Conservation (phyloP, 768 basidiomycete species). For the Termitomyces sp. region DNA sequence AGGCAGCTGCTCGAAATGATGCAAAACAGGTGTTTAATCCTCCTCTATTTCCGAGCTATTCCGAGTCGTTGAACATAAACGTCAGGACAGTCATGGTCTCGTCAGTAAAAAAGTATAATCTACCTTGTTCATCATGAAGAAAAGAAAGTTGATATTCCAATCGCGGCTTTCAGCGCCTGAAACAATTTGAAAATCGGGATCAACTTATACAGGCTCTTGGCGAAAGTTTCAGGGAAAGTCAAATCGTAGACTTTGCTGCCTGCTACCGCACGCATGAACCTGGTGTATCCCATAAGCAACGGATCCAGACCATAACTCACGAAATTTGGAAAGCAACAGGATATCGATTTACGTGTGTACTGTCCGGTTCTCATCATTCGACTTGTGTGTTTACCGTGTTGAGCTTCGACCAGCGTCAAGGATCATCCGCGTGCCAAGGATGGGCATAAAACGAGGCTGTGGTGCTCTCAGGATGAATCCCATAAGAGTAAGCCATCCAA, state of each 20-base stretch:
- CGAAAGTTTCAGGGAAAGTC: slow-evolving; percentile 30
- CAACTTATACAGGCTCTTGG: slow-evolving; percentile 33
- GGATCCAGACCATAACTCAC: slow-evolving; percentile 38
- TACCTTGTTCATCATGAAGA: slow-evolving; percentile 2
- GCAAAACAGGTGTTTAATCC: neutral
- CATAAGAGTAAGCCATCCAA: slow-evolving; percentile 39
- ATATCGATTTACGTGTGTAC: slow-evolving; percentile 48
- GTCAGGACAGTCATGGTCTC: neutral
- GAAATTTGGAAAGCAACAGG: slow-evolving; percentile 51
- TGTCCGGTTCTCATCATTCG: neutral
- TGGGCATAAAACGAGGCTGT: slow-evolving; percentile 49
- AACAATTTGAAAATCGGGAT: slow-evolving; percentile 27
- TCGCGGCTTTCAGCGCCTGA: slow-evolving; percentile 25
- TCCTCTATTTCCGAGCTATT: neutral
- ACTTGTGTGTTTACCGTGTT: neutral
- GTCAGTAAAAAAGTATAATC: slow-evolving; percentile 17
- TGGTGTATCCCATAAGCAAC: slow-evolving; percentile 36
- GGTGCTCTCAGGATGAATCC: slow-evolving; percentile 51
- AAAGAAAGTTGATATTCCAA: slow-evolving; percentile 1
- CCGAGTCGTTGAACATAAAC: neutral
- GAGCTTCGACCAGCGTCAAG: slow-evolving; percentile 35
- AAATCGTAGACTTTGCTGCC: slow-evolving; percentile 42
- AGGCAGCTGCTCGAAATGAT: slow-evolving; percentile 17
- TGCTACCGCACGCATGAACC: slow-evolving; percentile 32
- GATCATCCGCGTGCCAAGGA: slow-evolving; percentile 46